Evolutionary conservation across 1,284 basidiomycete species (phyloP).

Genomic region (Neolentinus lepideus): DNA sequence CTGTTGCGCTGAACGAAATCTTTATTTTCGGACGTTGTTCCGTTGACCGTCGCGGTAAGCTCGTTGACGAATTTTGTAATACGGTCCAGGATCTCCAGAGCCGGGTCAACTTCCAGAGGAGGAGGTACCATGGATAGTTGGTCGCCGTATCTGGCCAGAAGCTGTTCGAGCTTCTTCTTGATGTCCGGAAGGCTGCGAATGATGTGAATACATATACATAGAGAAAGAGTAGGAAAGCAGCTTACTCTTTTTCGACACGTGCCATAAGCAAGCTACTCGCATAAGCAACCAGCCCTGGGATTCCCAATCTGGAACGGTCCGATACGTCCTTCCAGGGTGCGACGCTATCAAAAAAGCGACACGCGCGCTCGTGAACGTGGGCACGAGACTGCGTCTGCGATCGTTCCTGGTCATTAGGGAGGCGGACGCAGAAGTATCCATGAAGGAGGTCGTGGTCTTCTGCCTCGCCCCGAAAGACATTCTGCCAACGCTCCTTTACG

Average conservation of each 20-base stretch:
- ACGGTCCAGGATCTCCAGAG: conserved; percentile 35
- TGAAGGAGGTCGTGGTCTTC: conserved; percentile 33
- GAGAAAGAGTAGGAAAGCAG: conserved; percentile 5
- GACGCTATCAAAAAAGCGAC: conserved; percentile 38
- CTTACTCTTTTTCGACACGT: conserved; percentile 46
- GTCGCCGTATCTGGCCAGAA: conserved; percentile 26
- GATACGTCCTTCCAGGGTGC: conserved; percentile 42
- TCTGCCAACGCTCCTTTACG: conserved; percentile 37
- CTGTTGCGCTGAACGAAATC: conserved; percentile 29
- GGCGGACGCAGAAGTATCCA: conserved; percentile 62
- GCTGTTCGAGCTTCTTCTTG: conserved; percentile 25
- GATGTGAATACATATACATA: neutral
- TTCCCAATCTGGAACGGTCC: conserved; percentile 44
- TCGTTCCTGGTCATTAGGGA: conserved; percentile 55
- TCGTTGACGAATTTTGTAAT: conserved; percentile 37
- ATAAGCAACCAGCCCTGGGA: conserved; percentile 43
- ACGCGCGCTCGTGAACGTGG: conserved; percentile 32
- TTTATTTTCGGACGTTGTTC: conserved; percentile 20
- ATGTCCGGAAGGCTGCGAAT: conserved; percentile 34
- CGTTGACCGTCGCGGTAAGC: conserved; percentile 29
- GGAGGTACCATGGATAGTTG: conserved; percentile 36
- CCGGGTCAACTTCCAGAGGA: conserved; percentile 30
- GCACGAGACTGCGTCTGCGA: conserved; percentile 24
- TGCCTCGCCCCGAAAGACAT: conserved; percentile 40
- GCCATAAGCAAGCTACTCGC: conserved; percentile 44